Evolutionary conservation across 495 filamentous ascomycete species (phyloP).

Genomic region (Trichoderma asperelloides): DNA sequence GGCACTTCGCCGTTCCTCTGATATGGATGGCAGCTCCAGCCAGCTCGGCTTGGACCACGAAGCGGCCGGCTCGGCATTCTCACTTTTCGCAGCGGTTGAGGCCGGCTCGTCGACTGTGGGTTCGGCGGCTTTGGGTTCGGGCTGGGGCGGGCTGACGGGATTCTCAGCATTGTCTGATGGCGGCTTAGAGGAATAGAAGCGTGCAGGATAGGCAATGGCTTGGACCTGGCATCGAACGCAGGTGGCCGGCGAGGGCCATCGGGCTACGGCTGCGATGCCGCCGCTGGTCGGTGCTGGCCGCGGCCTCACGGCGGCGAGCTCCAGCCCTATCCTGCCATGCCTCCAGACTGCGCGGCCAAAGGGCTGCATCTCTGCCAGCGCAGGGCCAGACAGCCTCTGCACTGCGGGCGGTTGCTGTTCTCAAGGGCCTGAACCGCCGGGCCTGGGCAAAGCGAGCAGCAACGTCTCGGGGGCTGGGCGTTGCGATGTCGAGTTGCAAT

Average conservation of each 20-base stretch:
- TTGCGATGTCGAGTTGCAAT: not conserved
- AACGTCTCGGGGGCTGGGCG: not conserved
- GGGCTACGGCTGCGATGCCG: not conserved
- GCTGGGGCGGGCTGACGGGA: not conserved
- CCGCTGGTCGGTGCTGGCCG: not conserved
- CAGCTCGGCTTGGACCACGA: not conserved
- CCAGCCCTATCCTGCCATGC: constrained; percentile 6
- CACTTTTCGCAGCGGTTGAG: not conserved
- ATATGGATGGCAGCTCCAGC: constrained; percentile 62
- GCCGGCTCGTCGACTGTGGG: not conserved
- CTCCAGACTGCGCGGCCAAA: constrained; percentile 4
- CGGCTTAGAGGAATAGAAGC: not conserved
- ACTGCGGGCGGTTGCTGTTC: not conserved
- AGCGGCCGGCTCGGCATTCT: not conserved
- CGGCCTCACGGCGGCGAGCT: not conserved
- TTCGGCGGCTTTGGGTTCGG: not conserved
- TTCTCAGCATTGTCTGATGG: not conserved
- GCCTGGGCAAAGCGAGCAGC: not conserved
- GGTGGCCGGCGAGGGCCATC: not conserved
- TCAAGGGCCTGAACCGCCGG: not conserved
- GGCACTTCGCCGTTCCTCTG: constrained; percentile 62
- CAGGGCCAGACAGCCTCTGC: constrained; percentile 2
- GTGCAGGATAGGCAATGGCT: not conserved
- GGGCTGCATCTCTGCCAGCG: constrained; percentile 1
- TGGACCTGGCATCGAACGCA: not conserved